A percentile compares a stretch with the other conserved stretches of the same genome.
Evolutionary conservation across 139 green algal species (phyloP).

Genomic region (Auxenochlorella pyrenoidosa): DNA sequence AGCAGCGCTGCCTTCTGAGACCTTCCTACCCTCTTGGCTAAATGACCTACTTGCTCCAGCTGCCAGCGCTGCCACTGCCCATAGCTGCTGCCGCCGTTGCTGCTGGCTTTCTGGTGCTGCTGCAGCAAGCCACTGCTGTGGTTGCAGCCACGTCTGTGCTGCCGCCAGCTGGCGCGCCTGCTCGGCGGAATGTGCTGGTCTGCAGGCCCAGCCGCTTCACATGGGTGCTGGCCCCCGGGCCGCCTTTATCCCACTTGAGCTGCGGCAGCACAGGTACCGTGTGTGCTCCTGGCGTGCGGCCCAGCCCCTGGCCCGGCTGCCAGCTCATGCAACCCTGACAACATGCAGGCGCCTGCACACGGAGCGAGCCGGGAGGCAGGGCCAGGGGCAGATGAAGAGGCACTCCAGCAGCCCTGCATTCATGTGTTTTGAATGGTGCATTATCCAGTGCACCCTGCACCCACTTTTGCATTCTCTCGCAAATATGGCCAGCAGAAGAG

Average conservation of each 20-base stretch:
- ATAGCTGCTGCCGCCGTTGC: background rate
- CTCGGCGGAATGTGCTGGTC: background rate
- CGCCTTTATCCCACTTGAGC: background rate
- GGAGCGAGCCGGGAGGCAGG: too few species aligned
- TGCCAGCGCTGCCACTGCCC: too few species aligned
- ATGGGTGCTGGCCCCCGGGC: background rate
- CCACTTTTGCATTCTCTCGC: too few species aligned
- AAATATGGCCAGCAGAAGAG: too few species aligned
- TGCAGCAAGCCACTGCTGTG: too few species aligned
- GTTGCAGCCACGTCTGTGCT: background rate
- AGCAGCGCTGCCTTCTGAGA: background rate
- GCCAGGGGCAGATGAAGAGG: too few species aligned
- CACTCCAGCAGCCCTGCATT: too few species aligned
- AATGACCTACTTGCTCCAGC: background rate
- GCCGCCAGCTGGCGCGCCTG: background rate
- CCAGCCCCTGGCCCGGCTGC: background rate
- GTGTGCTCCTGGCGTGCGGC: background rate
- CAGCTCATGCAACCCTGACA: constrained; percentile 18
- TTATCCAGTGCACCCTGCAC: too few species aligned
- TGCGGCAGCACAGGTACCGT: background rate
- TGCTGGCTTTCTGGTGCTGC: background rate
- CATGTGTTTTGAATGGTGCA: too few species aligned
- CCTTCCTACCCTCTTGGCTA: too few species aligned
- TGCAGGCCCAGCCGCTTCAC: constrained; percentile 10
- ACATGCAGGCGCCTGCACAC: constrained; percentile 13